Evolutionary conservation across 2,329 filamentous ascomycete species (phyloP), one percentile per base, ranked within the genome.

Genomic region (Xylariaceae sp.): DNA sequence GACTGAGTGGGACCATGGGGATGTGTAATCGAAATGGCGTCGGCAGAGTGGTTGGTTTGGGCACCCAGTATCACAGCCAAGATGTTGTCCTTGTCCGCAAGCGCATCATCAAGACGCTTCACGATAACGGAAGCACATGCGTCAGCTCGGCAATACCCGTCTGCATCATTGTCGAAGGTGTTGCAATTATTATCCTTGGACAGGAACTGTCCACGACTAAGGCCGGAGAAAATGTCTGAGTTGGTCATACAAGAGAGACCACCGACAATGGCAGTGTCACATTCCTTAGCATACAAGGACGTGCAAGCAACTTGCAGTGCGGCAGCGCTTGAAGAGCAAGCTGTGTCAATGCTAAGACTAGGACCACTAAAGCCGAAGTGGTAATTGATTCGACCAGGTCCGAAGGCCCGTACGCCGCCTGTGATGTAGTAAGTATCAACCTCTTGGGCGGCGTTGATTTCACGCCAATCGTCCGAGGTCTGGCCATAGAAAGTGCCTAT

Each of bases 111-210:
- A 2, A 93, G 84, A 29, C 91, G 82, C 79, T 96, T 96, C 44
- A 95, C 77, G 19, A 95, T 81, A 45, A 95, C 81, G 0, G 88
- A 87, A 1, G 87, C 90, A 59, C 89, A 88, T 16, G 85, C 87
- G 65, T 95, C 91, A 51, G 86, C 90, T 70, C 91, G 87, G 75
- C 90, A 94, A 74, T 95, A 94, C 1, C 91, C 91, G 73, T 93
- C 89, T 2, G 91, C 91, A 33, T 82, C 85, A 62, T 91, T 87
- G 72, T 94, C 90, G 69, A 91, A 95, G 0, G 90, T 91, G 68
- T 91, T 90, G 74, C 90, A 93, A 61, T 86, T 83, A 6, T 90
- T 89, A 49, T 84, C 90, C 75, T 88, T 88, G 26, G 89, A 91
- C 64, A 94, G 76, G 75, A 94, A 93, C 67, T 91, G 88, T 11